Evolutionary conservation across 345 rosid genomes (phyloP), one percentile per base, ranked within the genome.

Genomic region (Citrus sp.): DNA sequence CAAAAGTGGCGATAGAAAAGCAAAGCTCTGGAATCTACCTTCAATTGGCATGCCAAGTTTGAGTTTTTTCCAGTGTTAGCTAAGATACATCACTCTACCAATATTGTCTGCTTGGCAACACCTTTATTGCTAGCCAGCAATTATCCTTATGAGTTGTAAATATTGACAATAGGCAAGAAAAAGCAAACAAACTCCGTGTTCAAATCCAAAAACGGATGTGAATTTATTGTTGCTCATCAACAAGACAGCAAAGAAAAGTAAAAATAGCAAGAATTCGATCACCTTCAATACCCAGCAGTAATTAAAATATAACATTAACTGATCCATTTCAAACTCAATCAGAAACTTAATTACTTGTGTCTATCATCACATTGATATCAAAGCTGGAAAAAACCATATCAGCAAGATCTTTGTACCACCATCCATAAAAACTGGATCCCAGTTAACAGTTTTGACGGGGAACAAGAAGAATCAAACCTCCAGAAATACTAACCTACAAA

Each of bases 401-500:
- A 65, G 54, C 72, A 63, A 70, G 70, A 68, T 24, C 65, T 72
- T 78, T 75, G 61, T 60, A 60, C 68, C 30, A 22, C 60, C 60
- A 49, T 65, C 73, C 67, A 71, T 70, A 70, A 81, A 79, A 58
- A 28, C 79, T 25, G 81, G 66, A 46, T 78, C 67, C 30, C 70
- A 68, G 54, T 73, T 49, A 42, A 72, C 58, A 67, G 62, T 66
- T 79, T 70, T 62, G 64, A 67, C 55, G 42, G 4, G 61, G 61
- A 83, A 79, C 72, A 77, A 79, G 42, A 77, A 81, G 42, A 81
- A 84, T 74, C 82, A 74, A 80, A 51, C 80, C 82, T 64, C 28
- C 10, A 27, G 12, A 35, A 56, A 70, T 10, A 22, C 14, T 42
- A 61, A 75, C 72, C 73, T 28, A 25, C 68, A 77, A 73, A 73